Evolutionary conservation across 2,329 filamentous ascomycete species (phyloP).

Genomic region (Phialemoniopsis sp.): DNA sequence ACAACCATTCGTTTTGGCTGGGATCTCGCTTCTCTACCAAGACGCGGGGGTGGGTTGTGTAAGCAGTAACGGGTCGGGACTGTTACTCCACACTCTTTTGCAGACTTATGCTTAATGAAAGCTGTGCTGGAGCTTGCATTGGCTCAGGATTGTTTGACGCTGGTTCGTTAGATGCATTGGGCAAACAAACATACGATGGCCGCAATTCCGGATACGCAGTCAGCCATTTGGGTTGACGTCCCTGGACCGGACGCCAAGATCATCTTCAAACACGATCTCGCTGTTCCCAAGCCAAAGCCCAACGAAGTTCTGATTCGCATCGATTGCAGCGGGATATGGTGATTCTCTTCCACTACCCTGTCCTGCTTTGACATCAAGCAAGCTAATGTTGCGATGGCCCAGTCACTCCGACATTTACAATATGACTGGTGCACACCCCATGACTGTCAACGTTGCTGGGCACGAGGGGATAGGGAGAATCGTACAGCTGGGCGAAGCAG

Average conservation of each 20-base stretch:
- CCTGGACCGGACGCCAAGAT: conserved; percentile 3
- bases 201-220: conserved; percentile 6
- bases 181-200: too few species aligned
- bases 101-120: too few species aligned
- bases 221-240: conserved; percentile 1
- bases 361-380: too few species aligned
- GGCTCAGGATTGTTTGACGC: too few species aligned
- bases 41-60: too few species aligned
- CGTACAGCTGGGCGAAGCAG: background rate
- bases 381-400: too few species aligned
- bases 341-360: background rate
- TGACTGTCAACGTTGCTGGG: conserved; percentile 5
- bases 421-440: conserved; percentile 4
- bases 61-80: too few species aligned
- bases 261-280: conserved; percentile 1
- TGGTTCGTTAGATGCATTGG: too few species aligned
- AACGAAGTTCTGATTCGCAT: conserved; percentile 3
- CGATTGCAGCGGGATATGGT: conserved; percentile 6
- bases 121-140: too few species aligned
- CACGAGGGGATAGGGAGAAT: conserved; percentile 5
- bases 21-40: too few species aligned
- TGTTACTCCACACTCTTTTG: too few species aligned
- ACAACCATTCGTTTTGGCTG: too few species aligned
- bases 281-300: conserved; percentile 1
- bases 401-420: conserved; percentile 8